Percentiles rank a stretch among this genome's conserved stretches.
phyloP scores from a whole-genome alignment of 2,329 filamentous ascomycete genomes.

The Cercospora nicotianae region DNA sequence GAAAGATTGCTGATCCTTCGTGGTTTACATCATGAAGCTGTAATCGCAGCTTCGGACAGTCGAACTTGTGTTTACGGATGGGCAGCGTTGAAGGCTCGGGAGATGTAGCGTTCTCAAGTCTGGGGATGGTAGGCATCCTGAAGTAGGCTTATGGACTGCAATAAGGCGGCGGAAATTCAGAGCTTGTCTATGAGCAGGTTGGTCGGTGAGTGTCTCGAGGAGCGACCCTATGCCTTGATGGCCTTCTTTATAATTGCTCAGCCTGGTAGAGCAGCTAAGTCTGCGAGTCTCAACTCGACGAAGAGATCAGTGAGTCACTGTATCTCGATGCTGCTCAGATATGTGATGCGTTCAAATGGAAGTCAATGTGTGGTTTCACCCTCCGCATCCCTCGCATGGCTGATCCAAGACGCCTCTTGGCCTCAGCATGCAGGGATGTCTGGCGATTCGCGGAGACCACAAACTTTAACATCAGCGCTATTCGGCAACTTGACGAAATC shows the following conservation, averaged over 20 bases:
- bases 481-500: background rate
- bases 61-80: conserved; percentile 37
- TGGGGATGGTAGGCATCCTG: conserved; percentile 20
- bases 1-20: conserved; percentile 65
- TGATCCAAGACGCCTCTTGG: background rate
- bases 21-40: conserved; percentile 53
- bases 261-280: too few species aligned
- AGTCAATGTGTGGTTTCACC: background rate
- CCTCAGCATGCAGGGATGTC: background rate
- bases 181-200: background rate
- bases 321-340: background rate
- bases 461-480: background rate
- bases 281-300: background rate
- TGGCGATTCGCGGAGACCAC: background rate
- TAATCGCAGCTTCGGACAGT: conserved; percentile 49
- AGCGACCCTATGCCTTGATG: background rate
- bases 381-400: conserved; percentile 3
- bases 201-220: background rate
- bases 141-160: background rate
- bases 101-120: conserved; percentile 20
- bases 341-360: background rate
- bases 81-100: conserved; percentile 21
- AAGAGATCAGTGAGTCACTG: background rate
- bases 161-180: background rate
- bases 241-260: background rate